Percentiles rank a stretch among this genome's conserved stretches.
phyloP scores from a whole-genome alignment of 495 filamentous ascomycete species.

The Podospora sp. region DNA sequence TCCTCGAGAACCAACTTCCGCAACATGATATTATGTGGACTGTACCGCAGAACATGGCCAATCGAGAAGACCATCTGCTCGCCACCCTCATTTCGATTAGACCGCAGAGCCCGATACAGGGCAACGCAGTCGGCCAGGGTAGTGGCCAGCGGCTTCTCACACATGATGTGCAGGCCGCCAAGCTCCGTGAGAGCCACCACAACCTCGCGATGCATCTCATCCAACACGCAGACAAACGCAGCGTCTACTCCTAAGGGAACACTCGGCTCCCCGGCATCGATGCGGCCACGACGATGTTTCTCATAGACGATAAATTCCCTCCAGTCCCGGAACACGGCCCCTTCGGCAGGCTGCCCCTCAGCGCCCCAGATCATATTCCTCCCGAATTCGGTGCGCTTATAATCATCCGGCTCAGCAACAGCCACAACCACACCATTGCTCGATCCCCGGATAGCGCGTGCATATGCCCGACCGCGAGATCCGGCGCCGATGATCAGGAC shows the following conservation, averaged over 20 bases:
- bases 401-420: constrained; percentile 79
- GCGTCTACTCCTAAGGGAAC: constrained; percentile 69
- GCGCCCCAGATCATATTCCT: constrained; percentile 67
- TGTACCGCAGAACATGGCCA: constrained; percentile 81
- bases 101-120: constrained; percentile 61
- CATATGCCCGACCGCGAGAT: constrained; percentile 78
- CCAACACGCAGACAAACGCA: constrained; percentile 83
- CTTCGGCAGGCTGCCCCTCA: constrained; percentile 37
- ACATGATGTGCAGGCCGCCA: constrained; percentile 75
- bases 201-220: constrained; percentile 85
- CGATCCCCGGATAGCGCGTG: constrained; percentile 60
- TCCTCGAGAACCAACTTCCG: constrained; percentile 75
- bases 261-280: constrained; percentile 38
- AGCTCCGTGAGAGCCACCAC: constrained; percentile 68
- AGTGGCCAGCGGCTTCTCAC: constrained; percentile 91
- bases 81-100: constrained; percentile 26
- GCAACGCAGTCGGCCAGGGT: constrained; percentile 72
- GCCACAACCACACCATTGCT: constrained; percentile 68
- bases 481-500: constrained; percentile 88
- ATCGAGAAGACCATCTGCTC: constrained; percentile 73
- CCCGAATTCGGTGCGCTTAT: constrained; percentile 71
- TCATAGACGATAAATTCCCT: constrained; percentile 70
- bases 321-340: constrained; percentile 75
- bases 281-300: constrained; percentile 51
- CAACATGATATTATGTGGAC: constrained; percentile 85